phyloP scores from a whole-genome alignment of 306 rosid species.

The Dalbergia cultrata region DNA sequence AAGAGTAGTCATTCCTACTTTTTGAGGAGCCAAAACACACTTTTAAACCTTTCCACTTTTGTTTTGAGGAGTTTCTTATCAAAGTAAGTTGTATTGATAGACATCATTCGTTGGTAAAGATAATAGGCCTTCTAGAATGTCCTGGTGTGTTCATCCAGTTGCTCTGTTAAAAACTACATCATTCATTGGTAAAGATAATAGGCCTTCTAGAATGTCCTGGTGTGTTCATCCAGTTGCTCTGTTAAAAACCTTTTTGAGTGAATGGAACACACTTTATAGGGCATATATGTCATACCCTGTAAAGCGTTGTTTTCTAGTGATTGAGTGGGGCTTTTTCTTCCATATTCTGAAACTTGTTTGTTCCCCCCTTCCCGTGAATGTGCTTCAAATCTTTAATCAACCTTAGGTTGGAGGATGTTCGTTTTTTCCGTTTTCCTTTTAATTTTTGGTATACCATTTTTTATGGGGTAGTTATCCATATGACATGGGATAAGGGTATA shows the following conservation, averaged over 20 bases:
- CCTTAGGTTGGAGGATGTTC: not conserved
- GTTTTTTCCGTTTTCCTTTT: not conserved
- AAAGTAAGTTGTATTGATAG: constrained; percentile 50
- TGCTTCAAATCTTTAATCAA: constrained; percentile 7
- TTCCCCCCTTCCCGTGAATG: constrained; percentile 10
- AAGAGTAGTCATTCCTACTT: constrained; percentile 42
- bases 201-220: constrained; percentile 49
- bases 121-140: constrained; percentile 48
- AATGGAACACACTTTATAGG: constrained; percentile 32
- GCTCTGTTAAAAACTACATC: too few species aligned
- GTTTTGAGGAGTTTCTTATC: constrained; percentile 48
- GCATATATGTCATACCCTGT: constrained; percentile 47
- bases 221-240: constrained; percentile 38
- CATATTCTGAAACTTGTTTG: constrained; percentile 24
- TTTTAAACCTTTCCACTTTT: constrained; percentile 41
- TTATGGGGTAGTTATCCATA: not conserved
- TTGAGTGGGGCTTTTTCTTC: constrained; percentile 34
- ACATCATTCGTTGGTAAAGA: constrained; percentile 62
- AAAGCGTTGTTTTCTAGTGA: constrained; percentile 48
- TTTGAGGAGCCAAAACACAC: constrained; percentile 50
- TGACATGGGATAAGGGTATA: not conserved
- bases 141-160: constrained; percentile 43
- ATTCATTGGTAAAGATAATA: constrained; percentile 62
- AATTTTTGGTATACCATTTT: not conserved
- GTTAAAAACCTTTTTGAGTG: constrained; percentile 23